Percentiles rank a stretch among this genome's conserved stretches.
These are phyloP conservation scores for Ceratocystis huliohia DNA, from an alignment of 2,329 filamentous ascomycete genomes.

Conservation along the genomic window DNA sequence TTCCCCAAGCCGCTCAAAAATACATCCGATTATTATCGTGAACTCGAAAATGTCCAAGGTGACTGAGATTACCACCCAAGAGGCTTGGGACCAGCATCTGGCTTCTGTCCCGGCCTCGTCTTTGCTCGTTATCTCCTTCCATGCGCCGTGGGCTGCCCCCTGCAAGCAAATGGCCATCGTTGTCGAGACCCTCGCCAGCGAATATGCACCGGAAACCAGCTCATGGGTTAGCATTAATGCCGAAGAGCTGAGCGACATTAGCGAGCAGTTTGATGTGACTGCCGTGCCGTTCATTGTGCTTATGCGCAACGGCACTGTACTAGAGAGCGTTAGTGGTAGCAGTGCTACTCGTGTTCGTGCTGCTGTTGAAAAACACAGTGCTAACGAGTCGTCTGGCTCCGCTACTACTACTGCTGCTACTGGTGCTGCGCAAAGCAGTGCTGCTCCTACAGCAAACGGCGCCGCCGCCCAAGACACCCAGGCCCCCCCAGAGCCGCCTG, in stretches of 20 bases:
- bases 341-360: slow-evolving; percentile 74
- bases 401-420: slow-evolving; percentile 27
- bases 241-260: slow-evolving; percentile 84
- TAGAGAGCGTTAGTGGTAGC: slow-evolving; percentile 81
- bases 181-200: slow-evolving; percentile 70
- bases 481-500: slow-evolving; percentile 25
- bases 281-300: slow-evolving; percentile 88
- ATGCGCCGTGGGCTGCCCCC: slow-evolving; percentile 91
- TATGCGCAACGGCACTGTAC: slow-evolving; percentile 56
- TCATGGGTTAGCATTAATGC: slow-evolving; percentile 87
- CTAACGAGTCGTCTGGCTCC: slow-evolving; percentile 27
- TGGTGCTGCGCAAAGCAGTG: slow-evolving; percentile 28
- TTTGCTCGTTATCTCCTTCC: slow-evolving; percentile 81
- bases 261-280: slow-evolving; percentile 84
- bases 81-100: slow-evolving; percentile 59
- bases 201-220: slow-evolving; percentile 62
- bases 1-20: not conserved
- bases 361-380: slow-evolving; percentile 70
- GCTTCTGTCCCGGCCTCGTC: slow-evolving; percentile 53
- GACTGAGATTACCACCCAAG: slow-evolving; percentile 60
- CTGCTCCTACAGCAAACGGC: slow-evolving; percentile 29
- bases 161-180: slow-evolving; percentile 90
- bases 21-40: no score
- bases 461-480: not conserved
- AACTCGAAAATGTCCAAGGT: slow-evolving; percentile 54